Conservation (phyloP, 2,329 filamentous ascomycete genomes). For the Paecilomyces variotii region DNA sequence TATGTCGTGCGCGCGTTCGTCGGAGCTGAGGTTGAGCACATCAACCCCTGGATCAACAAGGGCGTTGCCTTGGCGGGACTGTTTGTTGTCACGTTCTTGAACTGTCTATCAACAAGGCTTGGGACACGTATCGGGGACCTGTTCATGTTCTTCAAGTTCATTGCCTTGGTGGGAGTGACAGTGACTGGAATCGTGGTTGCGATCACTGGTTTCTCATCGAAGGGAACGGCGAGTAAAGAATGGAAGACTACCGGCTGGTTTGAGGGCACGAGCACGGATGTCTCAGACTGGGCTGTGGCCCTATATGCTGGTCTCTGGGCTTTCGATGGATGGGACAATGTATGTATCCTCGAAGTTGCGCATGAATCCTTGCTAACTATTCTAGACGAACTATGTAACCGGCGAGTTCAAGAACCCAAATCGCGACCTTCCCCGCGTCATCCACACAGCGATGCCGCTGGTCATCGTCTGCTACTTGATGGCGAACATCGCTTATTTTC, state of each 20-base stretch:
- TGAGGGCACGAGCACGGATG: constrained; percentile 68
- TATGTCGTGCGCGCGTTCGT: constrained; percentile 85
- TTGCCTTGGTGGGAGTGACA: constrained; percentile 79
- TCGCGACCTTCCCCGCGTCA: constrained; percentile 84
- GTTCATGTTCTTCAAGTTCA: constrained; percentile 96
- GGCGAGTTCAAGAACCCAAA: constrained; percentile 91
- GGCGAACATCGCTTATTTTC: constrained; percentile 88
- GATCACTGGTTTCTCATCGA: constrained; percentile 69
- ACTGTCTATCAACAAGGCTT: constrained; percentile 82
- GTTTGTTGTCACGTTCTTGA: constrained; percentile 69
- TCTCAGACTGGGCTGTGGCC: constrained; percentile 85
- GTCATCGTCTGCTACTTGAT: constrained; percentile 87
- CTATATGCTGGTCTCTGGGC: constrained; percentile 95
- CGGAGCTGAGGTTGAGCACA: constrained; percentile 72
- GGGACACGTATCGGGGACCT: constrained; percentile 81
- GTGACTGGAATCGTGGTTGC: constrained; percentile 86
- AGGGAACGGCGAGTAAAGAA: constrained; percentile 66
- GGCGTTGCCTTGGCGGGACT: constrained; percentile 71
- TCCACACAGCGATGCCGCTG: constrained; percentile 91
- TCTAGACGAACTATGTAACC: constrained; percentile 89
- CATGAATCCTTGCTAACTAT: constrained; percentile 5
- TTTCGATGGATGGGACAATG: constrained; percentile 98
- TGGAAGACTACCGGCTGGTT: constrained; percentile 92
- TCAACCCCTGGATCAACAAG: constrained; percentile 87
- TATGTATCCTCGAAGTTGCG: constrained; percentile 40